Base-by-base conservation (phyloP, 352 stramenopile genomes). In the Peronospora belbahrii region DNA sequence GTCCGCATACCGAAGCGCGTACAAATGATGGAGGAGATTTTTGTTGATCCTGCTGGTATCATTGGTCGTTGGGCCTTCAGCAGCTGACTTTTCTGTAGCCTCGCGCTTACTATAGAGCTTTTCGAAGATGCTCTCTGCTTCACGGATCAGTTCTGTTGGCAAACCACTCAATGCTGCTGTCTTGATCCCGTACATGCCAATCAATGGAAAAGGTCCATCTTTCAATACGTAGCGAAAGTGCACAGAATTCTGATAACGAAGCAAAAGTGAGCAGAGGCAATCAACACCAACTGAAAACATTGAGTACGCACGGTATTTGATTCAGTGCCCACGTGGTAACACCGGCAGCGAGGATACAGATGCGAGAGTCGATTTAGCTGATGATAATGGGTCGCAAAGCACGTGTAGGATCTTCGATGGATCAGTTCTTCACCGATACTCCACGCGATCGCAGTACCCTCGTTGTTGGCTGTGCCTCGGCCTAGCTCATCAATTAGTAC, bases 401-500 rank as follows among this genome's bases (percentile, higher is more conserved):
- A 88, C 22, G 83, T 87, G 43, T 85, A 93, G 2, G 79, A 66
- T 11, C 59, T 56, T 19, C 67, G 56, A 11, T 67, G 51, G 37
- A 96, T 83, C 3, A 97, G 44, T 11, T 76, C 60, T 59, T 97
- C 89, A 10, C 65, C 77, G 15, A 95, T 71, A 27, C 83, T 89
- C 80, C 85, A 97, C 4, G 88, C 87, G 7, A 97, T 79, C 4
- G 84, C 76, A 49, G 82, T 67, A 2, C 89, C 89, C 64, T 97
- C 89, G 24, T 90, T 68, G 24, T 86, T 95, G 6, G 82, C 78
- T 27, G 89, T 97, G 38, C 88, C 88, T 34, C 89, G 62, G 1
- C 89, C 89, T 6, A 97, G 63, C 47, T 97, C 89, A 56, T 97
- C 89, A 14, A 97, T 88, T 7, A 97, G 54, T 7, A 97, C 75